phyloP scores from a whole-genome alignment of 805 yeast species.

The Candida parachauliodes region DNA sequence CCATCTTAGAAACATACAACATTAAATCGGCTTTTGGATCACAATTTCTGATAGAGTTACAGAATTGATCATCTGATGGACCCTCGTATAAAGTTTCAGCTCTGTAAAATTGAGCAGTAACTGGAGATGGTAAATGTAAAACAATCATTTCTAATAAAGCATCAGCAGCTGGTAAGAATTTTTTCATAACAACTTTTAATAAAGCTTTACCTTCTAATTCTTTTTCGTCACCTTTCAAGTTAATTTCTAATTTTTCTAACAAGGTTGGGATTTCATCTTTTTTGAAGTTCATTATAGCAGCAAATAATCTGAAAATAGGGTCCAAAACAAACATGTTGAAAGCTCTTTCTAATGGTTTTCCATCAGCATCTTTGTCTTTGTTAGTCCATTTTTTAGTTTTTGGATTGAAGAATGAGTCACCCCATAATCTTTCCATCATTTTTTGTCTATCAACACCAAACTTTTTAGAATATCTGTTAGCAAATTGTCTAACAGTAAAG shows the following conservation, averaged over 20 bases:
- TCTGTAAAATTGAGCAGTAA: conserved; percentile 98
- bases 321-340: conserved; percentile 98
- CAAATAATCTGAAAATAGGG: conserved; percentile 97
- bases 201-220: conserved; percentile 98
- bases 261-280: conserved; percentile 92
- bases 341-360: conserved; percentile 96
- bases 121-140: conserved; percentile 98
- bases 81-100: conserved; percentile 99
- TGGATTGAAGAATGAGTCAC: conserved; percentile 99
- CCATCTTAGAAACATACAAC: conserved; percentile 99
- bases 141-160: conserved; percentile 98
- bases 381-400: conserved; percentile 99
- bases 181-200: conserved; percentile 97
- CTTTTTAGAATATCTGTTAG: conserved; percentile 96
- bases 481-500: conserved; percentile 98
- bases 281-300: conserved; percentile 98
- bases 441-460: conserved; percentile 97
- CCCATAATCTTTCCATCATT: conserved; percentile 99
- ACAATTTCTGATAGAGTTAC: conserved; percentile 94
- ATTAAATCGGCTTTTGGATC: conserved; percentile 97
- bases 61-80: conserved; percentile 89
- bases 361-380: conserved; percentile 93
- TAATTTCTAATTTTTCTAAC: conserved; percentile 89
- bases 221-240: conserved; percentile 93
- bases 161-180: conserved; percentile 99